Percentiles rank a stretch among this genome's conserved stretches.
These are phyloP conservation scores for Epichloe aotearoae DNA, from an alignment of 2,329 filamentous ascomycete species.

Conservation along the genomic window DNA sequence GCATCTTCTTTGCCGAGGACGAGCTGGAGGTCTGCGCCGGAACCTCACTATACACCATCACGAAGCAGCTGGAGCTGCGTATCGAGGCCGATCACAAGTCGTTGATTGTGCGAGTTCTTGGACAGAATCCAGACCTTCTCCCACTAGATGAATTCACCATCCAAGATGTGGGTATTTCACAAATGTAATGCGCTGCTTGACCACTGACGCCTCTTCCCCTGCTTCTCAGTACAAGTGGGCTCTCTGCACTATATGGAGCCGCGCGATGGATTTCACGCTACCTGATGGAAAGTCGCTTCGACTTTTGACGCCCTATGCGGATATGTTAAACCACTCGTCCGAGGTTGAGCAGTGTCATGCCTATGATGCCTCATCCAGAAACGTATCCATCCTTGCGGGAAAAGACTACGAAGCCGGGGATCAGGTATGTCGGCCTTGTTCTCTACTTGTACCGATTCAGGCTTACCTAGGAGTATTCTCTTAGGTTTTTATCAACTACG, in stretches of 20 bases:
- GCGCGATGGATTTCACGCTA: conserved; percentile 20
- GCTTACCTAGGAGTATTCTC: background rate
- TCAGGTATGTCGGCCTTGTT: conserved; percentile 15
- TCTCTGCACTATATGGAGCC: conserved; percentile 16
- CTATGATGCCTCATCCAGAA: conserved; percentile 19
- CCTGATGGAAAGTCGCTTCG: conserved; percentile 7
- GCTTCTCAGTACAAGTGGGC: conserved; percentile 23
- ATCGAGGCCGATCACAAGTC: conserved; percentile 18
- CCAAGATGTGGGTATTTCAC: conserved; percentile 16
- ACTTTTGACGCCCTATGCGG: conserved; percentile 20
- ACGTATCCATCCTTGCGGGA: conserved; percentile 16
- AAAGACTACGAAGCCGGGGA: conserved; percentile 19
- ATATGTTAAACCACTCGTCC: conserved; percentile 24
- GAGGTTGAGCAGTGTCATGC: conserved; percentile 21
- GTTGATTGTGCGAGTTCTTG: conserved; percentile 15
- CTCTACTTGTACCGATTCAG: background rate
- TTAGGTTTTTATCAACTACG: conserved; percentile 21
- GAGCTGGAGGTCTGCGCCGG: conserved; percentile 21
- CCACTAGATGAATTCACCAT: conserved; percentile 19
- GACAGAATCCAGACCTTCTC: conserved; percentile 19
- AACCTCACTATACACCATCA: conserved; percentile 19
- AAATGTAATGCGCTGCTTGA: conserved; percentile 5
- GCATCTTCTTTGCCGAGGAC: conserved; percentile 21
- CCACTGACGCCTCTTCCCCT: conserved; percentile 3
- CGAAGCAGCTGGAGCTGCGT: conserved; percentile 16